phyloP scores from a whole-genome alignment of 345 rosid genomes.

The Geranium rotundifolium region DNA sequence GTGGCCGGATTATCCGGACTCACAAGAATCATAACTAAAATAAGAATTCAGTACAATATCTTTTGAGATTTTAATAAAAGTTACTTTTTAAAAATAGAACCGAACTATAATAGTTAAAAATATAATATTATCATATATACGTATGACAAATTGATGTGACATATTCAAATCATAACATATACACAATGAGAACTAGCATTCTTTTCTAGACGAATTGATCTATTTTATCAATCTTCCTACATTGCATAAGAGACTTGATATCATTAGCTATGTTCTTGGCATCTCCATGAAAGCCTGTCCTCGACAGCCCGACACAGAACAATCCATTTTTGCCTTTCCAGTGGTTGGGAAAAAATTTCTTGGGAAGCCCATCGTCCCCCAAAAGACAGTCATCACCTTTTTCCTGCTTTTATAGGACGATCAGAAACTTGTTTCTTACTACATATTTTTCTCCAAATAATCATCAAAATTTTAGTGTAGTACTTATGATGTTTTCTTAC shows the following conservation, averaged over 20 bases:
- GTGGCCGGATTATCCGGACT: no score
- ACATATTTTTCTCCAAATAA: not conserved
- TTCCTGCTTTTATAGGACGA: constrained; percentile 10
- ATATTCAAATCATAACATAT: no score
- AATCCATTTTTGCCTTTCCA: constrained; percentile 43
- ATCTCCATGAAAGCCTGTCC: constrained; percentile 38
- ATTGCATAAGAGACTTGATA: constrained; percentile 1
- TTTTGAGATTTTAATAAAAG: no score
- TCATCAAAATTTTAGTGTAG: not conserved
- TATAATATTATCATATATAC: no score
- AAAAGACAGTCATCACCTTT: constrained; percentile 15
- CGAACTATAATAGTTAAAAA: no score
- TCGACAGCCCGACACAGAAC: constrained; percentile 32
- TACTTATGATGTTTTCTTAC: not conserved
- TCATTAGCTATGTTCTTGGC: constrained; percentile 29
- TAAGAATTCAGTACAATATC: no score
- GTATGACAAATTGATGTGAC: no score
- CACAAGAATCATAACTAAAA: no score
- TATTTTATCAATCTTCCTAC: no score
- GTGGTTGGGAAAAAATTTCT: constrained; percentile 15
- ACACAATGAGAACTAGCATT: no score
- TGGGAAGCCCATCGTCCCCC: constrained; percentile 32
- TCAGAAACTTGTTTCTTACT: not conserved
- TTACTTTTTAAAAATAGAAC: no score
- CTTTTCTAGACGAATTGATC: no score